Conservation (phyloP, 2,329 filamentous ascomycete genomes). For the Xylariales sp. region DNA sequence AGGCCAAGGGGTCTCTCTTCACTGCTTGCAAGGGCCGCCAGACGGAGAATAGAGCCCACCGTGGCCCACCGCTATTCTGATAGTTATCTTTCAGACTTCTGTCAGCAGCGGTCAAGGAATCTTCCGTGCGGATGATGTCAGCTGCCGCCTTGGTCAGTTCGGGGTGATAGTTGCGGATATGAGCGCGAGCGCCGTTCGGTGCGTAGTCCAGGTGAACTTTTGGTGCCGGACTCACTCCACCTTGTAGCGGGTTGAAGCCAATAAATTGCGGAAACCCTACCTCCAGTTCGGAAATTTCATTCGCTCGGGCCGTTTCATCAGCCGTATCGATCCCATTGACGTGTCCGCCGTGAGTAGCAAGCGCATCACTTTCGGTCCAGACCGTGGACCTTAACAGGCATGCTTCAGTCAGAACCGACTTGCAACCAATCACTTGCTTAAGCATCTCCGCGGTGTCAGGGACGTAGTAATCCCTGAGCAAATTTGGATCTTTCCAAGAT, state of each 20-base stretch:
- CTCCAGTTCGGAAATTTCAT: not conserved
- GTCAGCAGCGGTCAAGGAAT: not conserved
- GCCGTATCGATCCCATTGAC: slow-evolving; percentile 10
- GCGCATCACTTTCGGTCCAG: slow-evolving; percentile 19
- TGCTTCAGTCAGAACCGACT: slow-evolving; percentile 20
- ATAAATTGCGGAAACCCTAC: no score
- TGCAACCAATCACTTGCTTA: slow-evolving; percentile 22
- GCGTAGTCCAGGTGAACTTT: slow-evolving; percentile 26
- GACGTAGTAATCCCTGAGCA: slow-evolving; percentile 20
- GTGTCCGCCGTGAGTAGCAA: slow-evolving; percentile 17
- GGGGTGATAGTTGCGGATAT: slow-evolving; percentile 23
- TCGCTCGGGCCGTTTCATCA: slow-evolving; percentile 9
- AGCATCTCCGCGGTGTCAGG: slow-evolving; percentile 22
- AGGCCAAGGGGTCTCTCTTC: slow-evolving; percentile 14
- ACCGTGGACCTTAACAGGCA: slow-evolving; percentile 18
- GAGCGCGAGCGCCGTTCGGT: slow-evolving; percentile 20
- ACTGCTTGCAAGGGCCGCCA: slow-evolving; percentile 18
- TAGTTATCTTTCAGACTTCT: slow-evolving; percentile 11
- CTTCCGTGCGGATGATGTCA: slow-evolving; percentile 19
- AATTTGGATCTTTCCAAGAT: slow-evolving; percentile 18
- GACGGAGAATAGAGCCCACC: slow-evolving; percentile 17
- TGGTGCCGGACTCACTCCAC: slow-evolving; percentile 21
- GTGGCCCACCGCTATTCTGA: slow-evolving; percentile 8
- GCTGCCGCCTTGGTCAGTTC: slow-evolving; percentile 13
- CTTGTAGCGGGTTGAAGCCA: no score